These are phyloP conservation scores for Xanthoceras sorbifolium DNA, from an alignment of 345 rosid genomes.

Conservation along the genomic window DNA sequence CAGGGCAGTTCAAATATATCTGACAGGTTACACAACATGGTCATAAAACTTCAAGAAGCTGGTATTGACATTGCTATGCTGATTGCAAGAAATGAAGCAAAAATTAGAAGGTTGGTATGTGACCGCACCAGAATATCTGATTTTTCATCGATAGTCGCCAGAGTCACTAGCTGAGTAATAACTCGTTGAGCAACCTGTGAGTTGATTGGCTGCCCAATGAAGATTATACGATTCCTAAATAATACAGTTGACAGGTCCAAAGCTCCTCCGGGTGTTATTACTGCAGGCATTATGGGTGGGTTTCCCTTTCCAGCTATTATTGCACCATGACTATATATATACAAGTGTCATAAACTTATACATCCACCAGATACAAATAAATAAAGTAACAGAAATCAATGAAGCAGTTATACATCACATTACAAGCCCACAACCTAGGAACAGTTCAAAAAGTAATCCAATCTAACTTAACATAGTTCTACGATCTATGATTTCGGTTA, in stretches of 20 bases:
- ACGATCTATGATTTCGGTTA: not conserved
- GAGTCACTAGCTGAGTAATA: conserved; percentile 91
- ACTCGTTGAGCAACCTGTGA: conserved; percentile 88
- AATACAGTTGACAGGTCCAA: conserved; percentile 84
- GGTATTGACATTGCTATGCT: not conserved
- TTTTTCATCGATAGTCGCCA: conserved; percentile 80
- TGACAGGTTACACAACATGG: conserved; percentile 30
- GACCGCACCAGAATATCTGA: conserved; percentile 79
- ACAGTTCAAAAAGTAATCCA: not conserved
- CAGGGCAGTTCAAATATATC: conserved; percentile 91
- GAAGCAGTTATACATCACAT: not conserved
- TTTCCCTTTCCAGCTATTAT: conserved; percentile 64
- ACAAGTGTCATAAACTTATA: conserved; percentile 12
- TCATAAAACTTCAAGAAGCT: conserved; percentile 12
- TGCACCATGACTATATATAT: conserved; percentile 41
- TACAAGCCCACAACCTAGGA: not conserved
- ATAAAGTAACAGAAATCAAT: not conserved
- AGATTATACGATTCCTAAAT: conserved; percentile 82
- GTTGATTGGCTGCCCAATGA: conserved; percentile 80
- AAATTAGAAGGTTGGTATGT: conserved; percentile 4
- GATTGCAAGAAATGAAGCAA: not conserved
- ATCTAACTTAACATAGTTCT: not conserved
- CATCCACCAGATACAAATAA: not conserved
- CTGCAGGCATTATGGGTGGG: conserved; percentile 89
- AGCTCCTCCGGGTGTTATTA: conserved; percentile 89